A percentile compares a stretch with the other conserved stretches of the same genome.
These are phyloP conservation scores for Cyanidiococcus yangmingshanensis DNA, from an alignment of 23 red algal species.

Conservation along the genomic window DNA sequence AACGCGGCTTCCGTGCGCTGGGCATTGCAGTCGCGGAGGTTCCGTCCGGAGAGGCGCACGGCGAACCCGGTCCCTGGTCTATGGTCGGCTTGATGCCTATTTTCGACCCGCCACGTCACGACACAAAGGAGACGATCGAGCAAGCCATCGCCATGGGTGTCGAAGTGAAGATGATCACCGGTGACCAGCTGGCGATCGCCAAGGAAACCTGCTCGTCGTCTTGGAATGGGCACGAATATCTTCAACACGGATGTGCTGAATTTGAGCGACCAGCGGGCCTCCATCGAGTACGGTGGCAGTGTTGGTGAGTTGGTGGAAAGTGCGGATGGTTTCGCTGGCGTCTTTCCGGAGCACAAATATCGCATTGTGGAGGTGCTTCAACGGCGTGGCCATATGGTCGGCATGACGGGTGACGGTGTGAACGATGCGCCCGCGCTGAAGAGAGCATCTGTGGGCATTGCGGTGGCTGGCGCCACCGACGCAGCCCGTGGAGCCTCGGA, in stretches of 20 bases:
- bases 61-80: slow-evolving; percentile 19
- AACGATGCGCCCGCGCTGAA: slow-evolving; percentile 47
- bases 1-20: slow-evolving; percentile 37
- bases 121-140: slow-evolving; percentile 41
- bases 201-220: slow-evolving; percentile 42
- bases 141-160: slow-evolving; percentile 32
- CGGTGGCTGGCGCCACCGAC: slow-evolving; percentile 36
- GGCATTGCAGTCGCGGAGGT: slow-evolving; percentile 37
- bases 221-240: slow-evolving; percentile 44
- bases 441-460: slow-evolving; percentile 31
- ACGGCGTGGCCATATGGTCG: slow-evolving; percentile 18
- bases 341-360: slow-evolving; percentile 52
- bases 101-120: slow-evolving; percentile 38
- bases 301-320: slow-evolving; percentile 30
- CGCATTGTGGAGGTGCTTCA: slow-evolving; percentile 31
- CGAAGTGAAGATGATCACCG: slow-evolving; percentile 43
- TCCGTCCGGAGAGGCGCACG: slow-evolving; percentile 22
- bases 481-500: slow-evolving; percentile 40
- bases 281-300: slow-evolving; percentile 22
- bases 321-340: slow-evolving; percentile 38
- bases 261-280: slow-evolving; percentile 1
- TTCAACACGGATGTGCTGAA: slow-evolving; percentile 27
- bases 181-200: slow-evolving; percentile 39
- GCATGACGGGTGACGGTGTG: slow-evolving; percentile 46
- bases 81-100: slow-evolving; percentile 36